Percentiles rank a stretch among this genome's conserved stretches.
Evolutionary conservation across 2,329 filamentous ascomycete genomes (phyloP).

Genomic region (Alternaria novae-zelandiae): DNA sequence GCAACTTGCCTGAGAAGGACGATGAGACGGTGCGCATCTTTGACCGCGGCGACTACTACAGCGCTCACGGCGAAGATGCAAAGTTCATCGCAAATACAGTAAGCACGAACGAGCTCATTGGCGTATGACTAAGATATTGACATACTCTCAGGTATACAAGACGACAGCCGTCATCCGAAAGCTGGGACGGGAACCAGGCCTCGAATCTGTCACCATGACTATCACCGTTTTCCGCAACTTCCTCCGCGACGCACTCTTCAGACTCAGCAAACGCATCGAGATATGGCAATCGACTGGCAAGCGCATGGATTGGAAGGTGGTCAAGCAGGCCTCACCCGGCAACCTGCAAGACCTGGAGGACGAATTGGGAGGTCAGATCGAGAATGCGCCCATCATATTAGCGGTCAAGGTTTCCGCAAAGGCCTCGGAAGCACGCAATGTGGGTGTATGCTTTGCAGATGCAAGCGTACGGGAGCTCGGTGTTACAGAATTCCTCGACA

Average conservation of each 20-base stretch:
- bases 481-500: slow-evolving; percentile 98
- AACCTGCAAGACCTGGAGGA: slow-evolving; percentile 98
- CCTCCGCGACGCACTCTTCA: slow-evolving; percentile 90
- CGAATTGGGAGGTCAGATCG: slow-evolving; percentile 84
- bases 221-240: slow-evolving; percentile 95
- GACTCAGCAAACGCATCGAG: slow-evolving; percentile 87
- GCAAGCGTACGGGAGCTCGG: slow-evolving; percentile 94
- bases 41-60: slow-evolving; percentile 94
- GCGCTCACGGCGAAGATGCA: slow-evolving; percentile 86
- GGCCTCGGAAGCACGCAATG: slow-evolving; percentile 79
- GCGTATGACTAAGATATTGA: background rate
- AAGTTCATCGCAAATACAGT: slow-evolving; percentile 81
- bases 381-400: slow-evolving; percentile 91
- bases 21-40: slow-evolving; percentile 87
- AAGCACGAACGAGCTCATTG: slow-evolving; percentile 28
- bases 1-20: slow-evolving; percentile 74
- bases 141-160: slow-evolving; percentile 77
- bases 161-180: slow-evolving; percentile 94
- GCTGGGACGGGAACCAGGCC: slow-evolving; percentile 81
- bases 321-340: slow-evolving; percentile 89
- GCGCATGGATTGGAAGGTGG: slow-evolving; percentile 89
- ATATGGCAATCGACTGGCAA: slow-evolving; percentile 78
- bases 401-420: slow-evolving; percentile 93
- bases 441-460: slow-evolving; percentile 97
- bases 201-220: slow-evolving; percentile 94